Evolutionary conservation across 257 asterid species (phyloP).

Genomic region (Solanum appendiculatum): DNA sequence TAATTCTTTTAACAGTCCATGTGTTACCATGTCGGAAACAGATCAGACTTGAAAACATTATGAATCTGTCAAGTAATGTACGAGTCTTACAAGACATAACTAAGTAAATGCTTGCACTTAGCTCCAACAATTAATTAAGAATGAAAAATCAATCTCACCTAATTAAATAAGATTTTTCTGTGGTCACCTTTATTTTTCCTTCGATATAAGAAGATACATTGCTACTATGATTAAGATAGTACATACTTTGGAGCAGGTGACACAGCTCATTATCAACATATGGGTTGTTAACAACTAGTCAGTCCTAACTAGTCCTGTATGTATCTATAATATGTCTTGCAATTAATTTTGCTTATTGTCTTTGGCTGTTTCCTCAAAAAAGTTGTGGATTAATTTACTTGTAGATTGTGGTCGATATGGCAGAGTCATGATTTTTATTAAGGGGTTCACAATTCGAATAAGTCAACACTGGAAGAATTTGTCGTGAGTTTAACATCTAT

Average conservation of each 20-base stretch:
- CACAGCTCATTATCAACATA: background rate
- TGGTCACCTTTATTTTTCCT: background rate
- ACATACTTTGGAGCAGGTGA: background rate
- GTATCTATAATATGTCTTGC: background rate
- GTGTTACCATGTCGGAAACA: background rate
- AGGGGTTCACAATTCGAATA: background rate
- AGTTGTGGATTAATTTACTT: background rate
- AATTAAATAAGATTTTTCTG: background rate
- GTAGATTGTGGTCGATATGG: background rate
- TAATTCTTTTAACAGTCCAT: background rate
- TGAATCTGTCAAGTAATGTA: background rate
- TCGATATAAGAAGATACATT: background rate
- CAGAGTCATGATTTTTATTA: fast-evolving
- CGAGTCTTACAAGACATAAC: background rate
- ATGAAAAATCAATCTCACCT: background rate
- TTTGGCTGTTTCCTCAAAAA: background rate
- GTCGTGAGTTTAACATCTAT: background rate
- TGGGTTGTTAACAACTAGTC: background rate
- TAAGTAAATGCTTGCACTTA: background rate
- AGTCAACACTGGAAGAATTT: background rate
- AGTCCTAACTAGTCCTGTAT: background rate
- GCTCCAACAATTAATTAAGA: background rate
- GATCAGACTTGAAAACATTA: background rate
- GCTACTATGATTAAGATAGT: background rate
- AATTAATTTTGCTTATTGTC: background rate